These are phyloP conservation scores for Xylariaceae sp. DNA, from an alignment of 2,329 filamentous ascomycete genomes.

Conservation along the genomic window DNA sequence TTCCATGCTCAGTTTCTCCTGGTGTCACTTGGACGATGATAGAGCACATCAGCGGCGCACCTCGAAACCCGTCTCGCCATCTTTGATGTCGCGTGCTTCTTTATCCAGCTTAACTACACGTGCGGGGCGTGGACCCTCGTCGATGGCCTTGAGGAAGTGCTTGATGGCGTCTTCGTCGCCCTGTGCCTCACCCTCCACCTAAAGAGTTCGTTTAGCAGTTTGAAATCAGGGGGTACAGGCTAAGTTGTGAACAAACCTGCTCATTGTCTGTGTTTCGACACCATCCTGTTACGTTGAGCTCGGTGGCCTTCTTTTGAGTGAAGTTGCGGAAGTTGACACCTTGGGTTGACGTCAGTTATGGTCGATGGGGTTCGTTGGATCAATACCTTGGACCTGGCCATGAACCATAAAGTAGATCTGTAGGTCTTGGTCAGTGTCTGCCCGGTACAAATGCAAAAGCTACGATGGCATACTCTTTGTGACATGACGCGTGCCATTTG, in stretches of 20 bases:
- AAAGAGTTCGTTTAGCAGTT: conserved; percentile 10
- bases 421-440: neutral
- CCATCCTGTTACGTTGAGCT: conserved; percentile 56
- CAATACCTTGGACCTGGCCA: conserved; percentile 65
- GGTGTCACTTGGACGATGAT: no score
- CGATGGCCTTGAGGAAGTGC: conserved; percentile 69
- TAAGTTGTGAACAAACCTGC: conserved; percentile 36
- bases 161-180: conserved; percentile 62
- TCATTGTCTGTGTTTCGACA: conserved; percentile 55
- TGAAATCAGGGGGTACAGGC: conserved; percentile 11
- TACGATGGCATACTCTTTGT: conserved; percentile 13
- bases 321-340: conserved; percentile 58
- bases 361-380: neutral
- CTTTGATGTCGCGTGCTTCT: conserved; percentile 59
- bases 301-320: conserved; percentile 47
- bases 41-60: conserved; percentile 38
- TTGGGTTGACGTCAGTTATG: conserved; percentile 28
- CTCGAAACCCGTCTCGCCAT: conserved; percentile 65
- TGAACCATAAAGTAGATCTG: conserved; percentile 63
- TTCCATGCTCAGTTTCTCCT: no score
- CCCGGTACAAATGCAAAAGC: neutral
- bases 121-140: conserved; percentile 68
- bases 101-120: conserved; percentile 72
- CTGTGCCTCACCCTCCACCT: conserved; percentile 91
- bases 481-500: conserved; percentile 12